These are phyloP conservation scores for Curvularia verruculosa DNA, from an alignment of 2,329 filamentous ascomycete species.

Conservation along the genomic window DNA sequence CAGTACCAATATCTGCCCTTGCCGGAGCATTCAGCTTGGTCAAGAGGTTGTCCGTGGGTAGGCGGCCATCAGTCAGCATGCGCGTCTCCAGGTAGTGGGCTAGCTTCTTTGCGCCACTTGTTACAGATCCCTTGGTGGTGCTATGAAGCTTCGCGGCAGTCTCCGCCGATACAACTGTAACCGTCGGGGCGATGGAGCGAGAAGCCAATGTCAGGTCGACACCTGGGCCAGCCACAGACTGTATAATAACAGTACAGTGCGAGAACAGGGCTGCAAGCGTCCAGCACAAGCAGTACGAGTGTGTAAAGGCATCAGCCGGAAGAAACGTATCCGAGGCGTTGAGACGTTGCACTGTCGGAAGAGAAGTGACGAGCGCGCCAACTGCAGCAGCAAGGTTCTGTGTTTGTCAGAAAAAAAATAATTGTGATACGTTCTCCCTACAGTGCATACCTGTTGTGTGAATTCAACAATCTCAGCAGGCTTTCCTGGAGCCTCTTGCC, in stretches of 20 bases:
- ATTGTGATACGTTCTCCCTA: too few species aligned
- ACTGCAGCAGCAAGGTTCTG: slow-evolving; percentile 87
- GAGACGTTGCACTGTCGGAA: slow-evolving; percentile 78
- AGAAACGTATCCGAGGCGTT: slow-evolving; percentile 79
- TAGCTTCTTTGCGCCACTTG: slow-evolving; percentile 67
- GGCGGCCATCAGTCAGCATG: slow-evolving; percentile 72
- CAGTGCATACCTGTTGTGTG: slow-evolving; percentile 64
- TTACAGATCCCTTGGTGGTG: slow-evolving; percentile 64
- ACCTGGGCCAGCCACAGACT: slow-evolving; percentile 78
- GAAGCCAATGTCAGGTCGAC: slow-evolving; percentile 76
- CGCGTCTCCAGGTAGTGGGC: slow-evolving; percentile 75
- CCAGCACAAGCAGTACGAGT: slow-evolving; percentile 78
- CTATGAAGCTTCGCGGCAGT: slow-evolving; percentile 72
- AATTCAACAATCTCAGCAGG: slow-evolving; percentile 76
- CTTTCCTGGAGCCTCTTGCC: slow-evolving; percentile 60
- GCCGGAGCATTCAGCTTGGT: slow-evolving; percentile 66
- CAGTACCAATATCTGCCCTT: slow-evolving; percentile 64
- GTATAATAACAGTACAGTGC: slow-evolving; percentile 85
- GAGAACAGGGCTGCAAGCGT: slow-evolving; percentile 83
- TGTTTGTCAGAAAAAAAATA: slow-evolving; percentile 18
- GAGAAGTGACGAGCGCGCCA: slow-evolving; percentile 74
- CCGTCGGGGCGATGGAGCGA: slow-evolving; percentile 76
- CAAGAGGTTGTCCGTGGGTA: slow-evolving; percentile 70
- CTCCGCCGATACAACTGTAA: slow-evolving; percentile 78
- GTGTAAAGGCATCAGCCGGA: slow-evolving; percentile 79